phyloP scores from a whole-genome alignment of 345 rosid species.

The Carallia pectinifolia region DNA sequence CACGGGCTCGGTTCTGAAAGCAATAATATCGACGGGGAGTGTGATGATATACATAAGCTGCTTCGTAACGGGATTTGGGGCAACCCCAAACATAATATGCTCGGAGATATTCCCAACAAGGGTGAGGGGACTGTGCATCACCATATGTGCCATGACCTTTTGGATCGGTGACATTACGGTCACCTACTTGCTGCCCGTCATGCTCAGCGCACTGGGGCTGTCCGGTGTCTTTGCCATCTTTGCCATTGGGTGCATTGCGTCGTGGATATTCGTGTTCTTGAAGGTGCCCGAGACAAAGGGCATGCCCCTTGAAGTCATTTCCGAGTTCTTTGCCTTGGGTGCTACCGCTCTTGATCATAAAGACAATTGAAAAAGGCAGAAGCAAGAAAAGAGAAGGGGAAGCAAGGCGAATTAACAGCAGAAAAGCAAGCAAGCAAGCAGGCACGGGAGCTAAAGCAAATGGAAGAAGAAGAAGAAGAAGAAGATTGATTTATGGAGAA shows the following conservation, averaged over 20 bases:
- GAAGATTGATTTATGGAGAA: too few species aligned
- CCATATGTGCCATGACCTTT: constrained; percentile 38
- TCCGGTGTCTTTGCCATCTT: constrained; percentile 31
- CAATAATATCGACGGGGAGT: constrained; percentile 28
- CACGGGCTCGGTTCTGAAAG: constrained; percentile 13
- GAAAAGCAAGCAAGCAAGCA: too few species aligned
- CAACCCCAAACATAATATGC: constrained; percentile 40
- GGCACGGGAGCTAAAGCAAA: too few species aligned
- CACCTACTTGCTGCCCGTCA: constrained; percentile 33
- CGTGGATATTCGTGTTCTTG: constrained; percentile 42
- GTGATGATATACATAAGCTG: constrained; percentile 29
- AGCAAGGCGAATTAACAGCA: too few species aligned
- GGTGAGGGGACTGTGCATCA: constrained; percentile 40
- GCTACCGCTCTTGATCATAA: constrained; percentile 12
- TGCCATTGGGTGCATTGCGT: constrained; percentile 24
- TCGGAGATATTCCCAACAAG: constrained; percentile 43
- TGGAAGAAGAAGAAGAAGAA: too few species aligned
- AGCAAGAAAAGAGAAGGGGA: too few species aligned
- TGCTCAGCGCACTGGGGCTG: constrained; percentile 36
- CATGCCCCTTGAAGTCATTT: constrained; percentile 45
- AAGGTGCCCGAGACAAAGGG: constrained; percentile 51
- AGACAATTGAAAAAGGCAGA: background rate
- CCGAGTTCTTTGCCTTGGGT: constrained; percentile 43
- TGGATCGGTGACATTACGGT: constrained; percentile 34
- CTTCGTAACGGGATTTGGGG: constrained; percentile 42